Evolutionary conservation across 228 moss, liverwort and hornwort species (phyloP), one percentile per base, ranked within the genome.

Genomic region (Sphagnum magellanicum): DNA sequence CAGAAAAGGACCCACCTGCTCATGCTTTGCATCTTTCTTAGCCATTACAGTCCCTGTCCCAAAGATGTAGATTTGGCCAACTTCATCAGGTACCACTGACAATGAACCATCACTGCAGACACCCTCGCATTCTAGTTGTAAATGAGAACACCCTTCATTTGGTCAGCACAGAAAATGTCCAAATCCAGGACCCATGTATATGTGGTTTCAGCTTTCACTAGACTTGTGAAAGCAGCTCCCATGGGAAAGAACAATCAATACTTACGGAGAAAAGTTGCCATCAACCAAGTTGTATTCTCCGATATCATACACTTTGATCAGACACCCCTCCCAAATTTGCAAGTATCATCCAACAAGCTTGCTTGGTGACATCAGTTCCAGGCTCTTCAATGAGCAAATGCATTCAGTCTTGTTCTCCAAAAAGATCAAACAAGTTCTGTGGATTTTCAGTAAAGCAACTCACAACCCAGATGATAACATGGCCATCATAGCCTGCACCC

Each of bases 401-500:
- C 32, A 32, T 32, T 32, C 32, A 32, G 32, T 32, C 32, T 32
- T 32, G 32, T 32, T 32, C 32, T 32, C 32, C 32, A 32, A 32
- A 32, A 32, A 32, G 32, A 32, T 32, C 3, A 32, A 32, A 32
- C 32, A 32, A 32, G 32, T 32, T 32, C 32, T 32, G 32, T 32
- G 32, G 32, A 32, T 15, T 48, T 16, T 6, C 10, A 47, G 61
- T 47, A 63, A 50, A 62, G 49, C 51, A 64, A 86, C 97, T 93
- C 74, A 97, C 97, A 76, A 93, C 97, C 97, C 97, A 97, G 50
- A 98, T 98, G 59, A 98, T 93, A 53, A 91, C 94, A 67, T 92
- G 87, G 62, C 98, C 98, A 81, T 98, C 98, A 72, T 98, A 98
- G 73, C 98, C 98, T 78, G 98, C 98, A 83, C 98, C 93, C 98